Evolutionary conservation across 1,284 basidiomycete genomes (phyloP), one percentile per base, ranked within the genome.

Genomic region (Heliocybe sulcata): DNA sequence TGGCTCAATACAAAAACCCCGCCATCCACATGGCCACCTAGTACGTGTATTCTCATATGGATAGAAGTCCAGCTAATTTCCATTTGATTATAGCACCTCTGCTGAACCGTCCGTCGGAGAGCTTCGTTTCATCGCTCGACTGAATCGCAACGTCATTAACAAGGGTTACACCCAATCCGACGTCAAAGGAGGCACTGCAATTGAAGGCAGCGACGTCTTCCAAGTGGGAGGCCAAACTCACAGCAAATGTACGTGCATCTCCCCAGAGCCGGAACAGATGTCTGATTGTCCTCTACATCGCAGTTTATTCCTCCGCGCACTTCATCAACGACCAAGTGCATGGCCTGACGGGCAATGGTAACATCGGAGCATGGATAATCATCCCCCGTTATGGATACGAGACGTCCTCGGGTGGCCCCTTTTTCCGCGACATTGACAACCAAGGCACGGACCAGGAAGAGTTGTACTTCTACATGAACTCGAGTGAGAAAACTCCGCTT

Each of bases 401-500:
- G 57, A 58, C 59, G 9, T 64, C 63, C 22, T 75, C 74, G 38
- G 75, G 75, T 1, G 75, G 75, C 9, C 74, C 74, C 0, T 77
- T 77, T 64, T 75, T 75, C 70, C 67, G 72, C 71, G 75, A 77
- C 51, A 77, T 77, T 57, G 65, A 76, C 56, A 76, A 76, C 57
- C 75, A 77, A 61, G 73, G 73, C 31, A 64, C 65, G 35, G 68
- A 64, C 11, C 73, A 76, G 54, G 75, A 76, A 58, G 75, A 77
- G 56, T 58, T 77, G 2, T 76, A 76, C 61, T 75, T 65, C 60
- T 76, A 75, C 59, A 76, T 76, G 74, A 76, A 76, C 57, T 47
- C 45, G 10, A 47, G 16, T 25, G 11, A 8, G 33, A 9, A 35
- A n/a, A n/a, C n/a, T 35, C 33, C 16, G 16, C 33, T 35, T 16